Conservation (phyloP, 768 basidiomycete species). For the Chalciporus sphaerocephalus region DNA sequence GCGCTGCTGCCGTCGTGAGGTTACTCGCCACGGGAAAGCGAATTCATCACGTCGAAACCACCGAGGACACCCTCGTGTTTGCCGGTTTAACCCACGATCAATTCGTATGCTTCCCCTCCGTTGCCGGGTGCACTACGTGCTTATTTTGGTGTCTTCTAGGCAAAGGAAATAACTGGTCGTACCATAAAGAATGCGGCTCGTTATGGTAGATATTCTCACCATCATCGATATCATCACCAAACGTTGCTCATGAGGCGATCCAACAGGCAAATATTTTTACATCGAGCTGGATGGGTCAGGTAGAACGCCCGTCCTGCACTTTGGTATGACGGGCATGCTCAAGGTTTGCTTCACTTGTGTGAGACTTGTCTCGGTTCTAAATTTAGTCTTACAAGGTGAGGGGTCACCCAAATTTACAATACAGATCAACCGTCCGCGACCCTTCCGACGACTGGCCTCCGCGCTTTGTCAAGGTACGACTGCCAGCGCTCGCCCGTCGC, state of each 20-base stretch:
- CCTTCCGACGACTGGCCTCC: constrained; percentile 57
- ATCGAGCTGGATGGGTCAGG: constrained; percentile 59
- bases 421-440: constrained; percentile 42
- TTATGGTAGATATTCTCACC: constrained; percentile 42
- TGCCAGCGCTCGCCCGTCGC: neutral
- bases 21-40: constrained; percentile 47
- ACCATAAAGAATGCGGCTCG: constrained; percentile 44
- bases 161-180: constrained; percentile 48
- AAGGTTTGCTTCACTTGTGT: constrained; percentile 38
- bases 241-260: neutral
- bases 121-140: constrained; percentile 1
- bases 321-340: constrained; percentile 86
- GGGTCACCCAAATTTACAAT: constrained; percentile 46
- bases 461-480: constrained; percentile 54
- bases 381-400: constrained; percentile 34
- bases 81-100: constrained; percentile 49
- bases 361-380: neutral
- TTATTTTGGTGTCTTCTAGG: constrained; percentile 34
- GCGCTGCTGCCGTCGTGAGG: constrained; percentile 55
- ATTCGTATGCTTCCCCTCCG: constrained; percentile 50
- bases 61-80: constrained; percentile 61
- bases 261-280: constrained; percentile 61
- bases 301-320: constrained; percentile 65
- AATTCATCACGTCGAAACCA: constrained; percentile 54
- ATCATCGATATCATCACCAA: neutral